A percentile compares a stretch with the other conserved stretches of the same genome.
phyloP scores from a whole-genome alignment of 2,329 filamentous ascomycete species.

The Cladosporium cucumerinum region DNA sequence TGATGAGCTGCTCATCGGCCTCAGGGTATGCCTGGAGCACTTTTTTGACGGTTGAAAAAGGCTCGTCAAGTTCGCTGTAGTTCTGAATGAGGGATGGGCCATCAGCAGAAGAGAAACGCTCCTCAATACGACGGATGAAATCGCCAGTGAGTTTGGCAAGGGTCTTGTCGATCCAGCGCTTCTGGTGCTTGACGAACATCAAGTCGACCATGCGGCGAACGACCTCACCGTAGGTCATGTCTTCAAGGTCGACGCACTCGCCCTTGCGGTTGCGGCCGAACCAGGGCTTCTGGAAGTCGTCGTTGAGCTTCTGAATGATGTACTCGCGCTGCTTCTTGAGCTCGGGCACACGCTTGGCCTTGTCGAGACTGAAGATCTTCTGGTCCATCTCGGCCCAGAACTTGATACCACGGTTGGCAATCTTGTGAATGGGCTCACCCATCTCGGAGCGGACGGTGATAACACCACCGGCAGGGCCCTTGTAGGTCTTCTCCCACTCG shows the following conservation, averaged over 20 bases:
- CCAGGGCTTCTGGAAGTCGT: constrained; percentile 96
- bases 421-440: constrained; percentile 99
- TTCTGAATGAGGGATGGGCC: constrained; percentile 82
- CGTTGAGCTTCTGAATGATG: constrained; percentile 94
- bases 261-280: constrained; percentile 82
- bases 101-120: constrained; percentile 76
- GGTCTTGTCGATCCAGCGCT: constrained; percentile 85
- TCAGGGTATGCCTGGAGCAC: constrained; percentile 83
- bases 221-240: constrained; percentile 93
- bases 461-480: constrained; percentile 84
- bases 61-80: constrained; percentile 81
- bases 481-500: constrained; percentile 92
- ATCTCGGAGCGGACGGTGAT: constrained; percentile 98
- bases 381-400: constrained; percentile 99
- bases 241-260: constrained; percentile 80
- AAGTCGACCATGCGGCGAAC: constrained; percentile 83
- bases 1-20: constrained; percentile 86
- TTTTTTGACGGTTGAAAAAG: constrained; percentile 72
- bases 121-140: constrained; percentile 94
- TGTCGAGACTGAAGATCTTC: constrained; percentile 95
- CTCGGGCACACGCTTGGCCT: constrained; percentile 85
- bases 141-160: constrained; percentile 82
- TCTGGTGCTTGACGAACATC: constrained; percentile 87
- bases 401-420: constrained; percentile 89
- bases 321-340: constrained; percentile 84